Conservation (phyloP, 371 early-diverging fungal genomes). For the Rhizopus arrhizus region DNA sequence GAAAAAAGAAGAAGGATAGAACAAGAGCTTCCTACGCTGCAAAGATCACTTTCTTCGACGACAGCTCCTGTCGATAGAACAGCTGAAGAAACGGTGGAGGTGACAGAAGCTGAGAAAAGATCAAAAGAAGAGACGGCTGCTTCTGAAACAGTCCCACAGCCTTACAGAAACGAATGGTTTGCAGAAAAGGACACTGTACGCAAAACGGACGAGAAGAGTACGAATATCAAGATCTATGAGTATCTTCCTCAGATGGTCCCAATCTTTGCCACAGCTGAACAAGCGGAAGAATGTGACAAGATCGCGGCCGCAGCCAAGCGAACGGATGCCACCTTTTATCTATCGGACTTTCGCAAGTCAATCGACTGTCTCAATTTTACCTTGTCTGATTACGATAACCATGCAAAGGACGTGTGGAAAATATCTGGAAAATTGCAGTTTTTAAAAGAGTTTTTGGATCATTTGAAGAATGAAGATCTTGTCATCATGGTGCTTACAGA, state of each 20-base stretch:
- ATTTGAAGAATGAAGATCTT: not conserved
- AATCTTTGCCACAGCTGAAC: slow-evolving; percentile 6
- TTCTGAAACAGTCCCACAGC: not conserved
- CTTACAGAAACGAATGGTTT: not conserved
- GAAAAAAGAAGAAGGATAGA: not conserved
- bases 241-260: slow-evolving; percentile 11
- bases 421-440: slow-evolving; percentile 16
- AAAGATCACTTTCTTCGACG: not conserved
- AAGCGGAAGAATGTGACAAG: slow-evolving; percentile 1
- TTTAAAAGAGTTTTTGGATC: slow-evolving; percentile 2
- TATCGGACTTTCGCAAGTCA: slow-evolving; percentile 3
- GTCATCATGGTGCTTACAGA: not conserved
- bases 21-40: not conserved
- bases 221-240: slow-evolving; percentile 3
- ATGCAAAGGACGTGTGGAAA: slow-evolving; percentile 3
- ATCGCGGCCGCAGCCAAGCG: not conserved
- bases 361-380: slow-evolving; percentile 11
- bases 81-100: not conserved
- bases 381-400: not conserved
- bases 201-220: too few species aligned
- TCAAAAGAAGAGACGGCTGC: not conserved
- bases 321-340: not conserved
- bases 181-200: not conserved
- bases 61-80: not conserved
- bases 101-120: not conserved